Percentiles rank a stretch among this genome's conserved stretches.
phyloP scores from a whole-genome alignment of 495 filamentous ascomycete genomes.

The Penicillium malachiteum region DNA sequence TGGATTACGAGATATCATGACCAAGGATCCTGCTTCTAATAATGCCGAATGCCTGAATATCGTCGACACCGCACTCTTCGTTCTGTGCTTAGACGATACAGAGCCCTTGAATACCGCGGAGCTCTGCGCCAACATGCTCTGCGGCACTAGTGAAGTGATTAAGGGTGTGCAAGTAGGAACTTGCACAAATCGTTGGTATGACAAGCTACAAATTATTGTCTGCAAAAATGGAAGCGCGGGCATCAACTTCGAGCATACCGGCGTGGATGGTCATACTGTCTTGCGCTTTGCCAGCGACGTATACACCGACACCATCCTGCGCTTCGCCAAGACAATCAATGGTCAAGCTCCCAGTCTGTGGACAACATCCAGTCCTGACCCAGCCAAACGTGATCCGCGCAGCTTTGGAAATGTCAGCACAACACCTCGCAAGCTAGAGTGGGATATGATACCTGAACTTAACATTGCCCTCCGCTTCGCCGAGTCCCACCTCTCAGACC shows the following conservation, averaged over 20 bases:
- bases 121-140: slow-evolving; percentile 96
- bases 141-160: slow-evolving; percentile 87
- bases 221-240: slow-evolving; percentile 98
- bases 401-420: slow-evolving; percentile 95
- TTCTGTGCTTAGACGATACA: slow-evolving; percentile 88
- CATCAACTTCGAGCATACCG: slow-evolving; percentile 99
- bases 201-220: slow-evolving; percentile 98
- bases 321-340: slow-evolving; percentile 95
- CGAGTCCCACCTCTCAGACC: slow-evolving; percentile 88
- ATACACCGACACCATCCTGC: slow-evolving; percentile 96
- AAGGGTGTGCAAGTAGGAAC: slow-evolving; percentile 94
- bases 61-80: slow-evolving; percentile 90
- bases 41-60: slow-evolving; percentile 93
- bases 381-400: slow-evolving; percentile 86
- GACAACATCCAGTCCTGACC: slow-evolving; percentile 88
- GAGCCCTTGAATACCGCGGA: slow-evolving; percentile 76
- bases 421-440: slow-evolving; percentile 93
- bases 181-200: slow-evolving; percentile 98
- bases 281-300: slow-evolving; percentile 93
- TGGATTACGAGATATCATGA: slow-evolving; percentile 83
- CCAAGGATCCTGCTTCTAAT: slow-evolving; percentile 80
- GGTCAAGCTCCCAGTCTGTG: slow-evolving; percentile 89
- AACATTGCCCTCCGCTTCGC: slow-evolving; percentile 91
- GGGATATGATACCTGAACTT: slow-evolving; percentile 94
- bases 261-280: slow-evolving; percentile 96